phyloP scores from a whole-genome alignment of 495 filamentous ascomycete species.

The Penicillium silybi region DNA sequence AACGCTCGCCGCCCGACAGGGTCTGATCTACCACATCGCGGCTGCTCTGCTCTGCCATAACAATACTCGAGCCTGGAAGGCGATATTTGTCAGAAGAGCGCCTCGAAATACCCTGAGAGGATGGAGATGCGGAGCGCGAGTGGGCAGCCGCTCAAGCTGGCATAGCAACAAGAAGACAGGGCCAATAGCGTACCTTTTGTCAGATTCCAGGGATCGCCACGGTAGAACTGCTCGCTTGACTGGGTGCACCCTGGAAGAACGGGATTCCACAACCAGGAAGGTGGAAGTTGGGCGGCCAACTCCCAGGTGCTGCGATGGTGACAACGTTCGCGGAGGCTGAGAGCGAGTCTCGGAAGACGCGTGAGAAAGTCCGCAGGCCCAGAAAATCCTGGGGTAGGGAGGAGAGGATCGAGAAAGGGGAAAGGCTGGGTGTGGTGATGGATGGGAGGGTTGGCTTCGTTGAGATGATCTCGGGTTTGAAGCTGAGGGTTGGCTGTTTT shows the following conservation, averaged over 20 bases:
- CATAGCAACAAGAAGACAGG: conserved; percentile 17
- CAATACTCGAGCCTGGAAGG: conserved; percentile 59
- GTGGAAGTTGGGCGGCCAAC: conserved; percentile 24
- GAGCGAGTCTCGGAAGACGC: conserved; percentile 21
- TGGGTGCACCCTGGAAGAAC: conserved; percentile 38
- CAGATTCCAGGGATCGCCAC: conserved; percentile 50
- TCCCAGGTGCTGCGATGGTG: conserved; percentile 19
- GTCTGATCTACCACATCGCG: conserved; percentile 78
- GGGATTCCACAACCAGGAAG: conserved; percentile 36
- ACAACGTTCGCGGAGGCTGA: conserved; percentile 7
- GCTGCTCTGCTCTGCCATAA: conserved; percentile 76
- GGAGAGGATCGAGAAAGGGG: conserved; percentile 15
- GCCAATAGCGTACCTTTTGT: conserved; percentile 46
- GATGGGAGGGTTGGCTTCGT: conserved; percentile 17
- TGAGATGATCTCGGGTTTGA: conserved; percentile 35
- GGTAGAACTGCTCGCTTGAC: conserved; percentile 38
- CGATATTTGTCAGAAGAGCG: conserved; percentile 36
- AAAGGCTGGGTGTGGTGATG: conserved; percentile 11
- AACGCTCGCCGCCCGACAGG: conserved; percentile 68
- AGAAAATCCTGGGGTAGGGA: conserved; percentile 19
- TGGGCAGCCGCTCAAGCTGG: conserved; percentile 17
- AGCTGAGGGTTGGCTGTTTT: conserved; percentile 42
- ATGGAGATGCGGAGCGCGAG: conserved; percentile 7
- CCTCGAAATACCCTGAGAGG: conserved; percentile 14
- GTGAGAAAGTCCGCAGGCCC: conserved; percentile 24